These are phyloP conservation scores for Tetracladium setigerum DNA, from an alignment of 495 filamentous ascomycete genomes.

Conservation along the genomic window DNA sequence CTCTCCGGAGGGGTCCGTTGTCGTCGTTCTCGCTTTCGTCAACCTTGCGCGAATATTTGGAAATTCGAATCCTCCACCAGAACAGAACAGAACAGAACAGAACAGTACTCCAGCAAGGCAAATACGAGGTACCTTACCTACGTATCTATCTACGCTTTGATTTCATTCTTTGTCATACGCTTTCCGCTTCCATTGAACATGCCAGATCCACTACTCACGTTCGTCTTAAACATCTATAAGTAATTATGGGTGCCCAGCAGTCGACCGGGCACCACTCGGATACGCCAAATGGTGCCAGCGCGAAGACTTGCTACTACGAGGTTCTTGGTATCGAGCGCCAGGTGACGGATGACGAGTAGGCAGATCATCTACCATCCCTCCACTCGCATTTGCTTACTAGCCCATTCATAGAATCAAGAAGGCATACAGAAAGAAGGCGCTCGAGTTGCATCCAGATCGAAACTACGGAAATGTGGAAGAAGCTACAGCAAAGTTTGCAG, in stretches of 20 bases:
- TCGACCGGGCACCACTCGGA: constrained; percentile 40
- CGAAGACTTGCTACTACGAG: constrained; percentile 88
- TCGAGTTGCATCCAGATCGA: constrained; percentile 91
- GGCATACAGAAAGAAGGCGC: constrained; percentile 81
- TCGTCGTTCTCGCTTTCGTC: no score
- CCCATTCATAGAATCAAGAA: constrained; percentile 67
- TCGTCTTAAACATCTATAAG: not conserved
- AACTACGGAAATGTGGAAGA: constrained; percentile 82
- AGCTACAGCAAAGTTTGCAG: constrained; percentile 78
- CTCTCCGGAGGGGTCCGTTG: no score
- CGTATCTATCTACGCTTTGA: no score
- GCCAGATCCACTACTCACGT: not conserved
- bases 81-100: no score
- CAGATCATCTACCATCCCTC: not conserved
- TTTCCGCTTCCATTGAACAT: not conserved
- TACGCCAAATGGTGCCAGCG: constrained; percentile 1
- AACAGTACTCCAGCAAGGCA: no score
- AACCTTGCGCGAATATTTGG: no score
- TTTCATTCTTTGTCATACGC: no score
- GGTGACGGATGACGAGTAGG: constrained; percentile 80
- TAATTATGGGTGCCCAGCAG: constrained; percentile 72
- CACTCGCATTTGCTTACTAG: constrained; percentile 3
- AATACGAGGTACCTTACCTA: no score
- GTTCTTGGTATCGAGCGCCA: constrained; percentile 64
- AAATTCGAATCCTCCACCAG: no score